Percentiles rank a stretch among this genome's conserved stretches.
phyloP scores from a whole-genome alignment of 306 rosid genomes.

The Vigna mungo region DNA sequence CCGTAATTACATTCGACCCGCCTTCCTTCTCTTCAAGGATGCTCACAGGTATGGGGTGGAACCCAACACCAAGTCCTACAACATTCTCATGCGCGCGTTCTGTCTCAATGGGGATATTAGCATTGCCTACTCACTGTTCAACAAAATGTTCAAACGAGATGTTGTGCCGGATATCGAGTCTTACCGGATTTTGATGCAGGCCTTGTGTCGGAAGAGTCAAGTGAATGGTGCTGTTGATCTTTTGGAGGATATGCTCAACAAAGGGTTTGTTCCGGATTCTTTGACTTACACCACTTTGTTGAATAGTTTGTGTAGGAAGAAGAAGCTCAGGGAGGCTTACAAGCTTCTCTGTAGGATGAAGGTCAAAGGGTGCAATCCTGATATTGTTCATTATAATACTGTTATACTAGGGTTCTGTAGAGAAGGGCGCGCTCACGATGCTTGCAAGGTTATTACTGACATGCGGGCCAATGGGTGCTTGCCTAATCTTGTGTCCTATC shows the following conservation, averaged over 20 bases:
- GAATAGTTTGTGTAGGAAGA: conserved; percentile 95
- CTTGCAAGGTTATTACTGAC: conserved; percentile 80
- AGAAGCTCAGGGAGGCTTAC: conserved; percentile 82
- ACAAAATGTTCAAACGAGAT: conserved; percentile 80
- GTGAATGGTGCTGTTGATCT: conserved; percentile 76
- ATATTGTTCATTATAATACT: conserved; percentile 80
- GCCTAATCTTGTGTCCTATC: conserved; percentile 80
- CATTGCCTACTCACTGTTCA: conserved; percentile 79
- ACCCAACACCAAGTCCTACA: conserved; percentile 74
- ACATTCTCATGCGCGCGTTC: conserved; percentile 68
- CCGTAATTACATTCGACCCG: conserved; percentile 57
- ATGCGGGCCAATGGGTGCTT: conserved; percentile 78
- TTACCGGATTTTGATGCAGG: conserved; percentile 86
- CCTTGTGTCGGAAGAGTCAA: conserved; percentile 80
- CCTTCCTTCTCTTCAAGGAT: conserved; percentile 72
- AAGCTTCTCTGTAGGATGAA: conserved; percentile 97
- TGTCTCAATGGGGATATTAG: conserved; percentile 75
- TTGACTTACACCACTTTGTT: conserved; percentile 82
- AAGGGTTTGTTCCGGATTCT: conserved; percentile 84
- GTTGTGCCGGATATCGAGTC: conserved; percentile 75
- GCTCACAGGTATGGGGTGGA: conserved; percentile 65
- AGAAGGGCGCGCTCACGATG: conserved; percentile 76
- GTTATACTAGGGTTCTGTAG: conserved; percentile 81
- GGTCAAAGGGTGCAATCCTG: conserved; percentile 93
- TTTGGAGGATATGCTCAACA: conserved; percentile 89